Base-by-base conservation (phyloP, 192 early-diverging fungal species). In the Coemansia sp. region DNA sequence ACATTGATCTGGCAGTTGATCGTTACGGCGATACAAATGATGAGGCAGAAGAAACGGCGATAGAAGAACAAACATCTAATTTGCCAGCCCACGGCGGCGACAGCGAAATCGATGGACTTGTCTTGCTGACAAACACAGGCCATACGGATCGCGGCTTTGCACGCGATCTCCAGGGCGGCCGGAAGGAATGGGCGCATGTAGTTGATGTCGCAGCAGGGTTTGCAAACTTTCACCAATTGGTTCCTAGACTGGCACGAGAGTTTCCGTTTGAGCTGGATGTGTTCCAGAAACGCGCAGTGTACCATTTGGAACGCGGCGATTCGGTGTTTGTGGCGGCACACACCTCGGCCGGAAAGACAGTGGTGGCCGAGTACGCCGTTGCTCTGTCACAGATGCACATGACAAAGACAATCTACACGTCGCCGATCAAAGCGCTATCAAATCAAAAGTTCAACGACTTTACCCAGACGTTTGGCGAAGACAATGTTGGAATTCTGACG, bases 401-500 rank as follows among this genome's bases (percentile, higher is more conserved):
- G 93, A 97, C 95, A 21, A 87, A 81, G 61, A 78, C 94, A 38
- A 94, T 99, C 62, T 99, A 99, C 75, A 99, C 97, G 3, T 96
- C 94, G 41, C 97, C 97, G 12, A 99, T 99, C 83, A 99, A 99
- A 77, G 97, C 97, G 9, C 84, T 99, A 23, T 93, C 91, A 15
- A 99, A 99, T 68, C 97, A 99, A 85, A 99, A 99, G 83, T 99
- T 94, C 70, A 85, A 92, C 52, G 97, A 99, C 73, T 99, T 99
- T 76, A 85, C 87, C 56, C 70, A 84, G 12, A 89, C 89, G 0
- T 97, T 93, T 83, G 88, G 89, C 55, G 88, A 88, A 51, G 94
- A 95, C 59, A 86, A 87, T 57, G 94, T 99, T 6, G 97, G 97
- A 19, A 99, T 99, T 56, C 77, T 99, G 11, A 99, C 97, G 0